phyloP scores from a whole-genome alignment of 345 rosid genomes.

The Aquilaria sinensis region DNA sequence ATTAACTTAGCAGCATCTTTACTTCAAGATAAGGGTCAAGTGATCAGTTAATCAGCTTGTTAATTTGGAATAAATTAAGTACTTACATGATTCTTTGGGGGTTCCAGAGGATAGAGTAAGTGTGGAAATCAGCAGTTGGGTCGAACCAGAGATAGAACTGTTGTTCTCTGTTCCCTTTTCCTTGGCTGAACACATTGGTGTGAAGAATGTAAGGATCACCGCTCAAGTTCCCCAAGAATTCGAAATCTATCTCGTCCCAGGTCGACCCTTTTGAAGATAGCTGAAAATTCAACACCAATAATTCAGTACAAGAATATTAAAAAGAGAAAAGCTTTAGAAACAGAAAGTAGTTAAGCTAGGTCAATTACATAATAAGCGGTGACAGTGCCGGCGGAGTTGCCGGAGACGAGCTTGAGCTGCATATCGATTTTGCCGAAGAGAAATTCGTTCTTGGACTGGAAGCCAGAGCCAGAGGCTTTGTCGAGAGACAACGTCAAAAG shows the following conservation, averaged over 20 bases:
- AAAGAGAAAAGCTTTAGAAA: neutral
- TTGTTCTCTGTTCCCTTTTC: slow-evolving; percentile 60
- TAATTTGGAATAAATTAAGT: neutral
- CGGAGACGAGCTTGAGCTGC: slow-evolving; percentile 49
- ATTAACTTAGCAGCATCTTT: too few relatives aligned
- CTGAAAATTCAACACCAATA: slow-evolving; percentile 14
- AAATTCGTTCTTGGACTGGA: slow-evolving; percentile 48
- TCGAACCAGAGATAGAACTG: slow-evolving; percentile 68
- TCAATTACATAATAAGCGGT: slow-evolving; percentile 46
- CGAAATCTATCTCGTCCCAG: slow-evolving; percentile 70
- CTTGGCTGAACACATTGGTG: slow-evolving; percentile 50
- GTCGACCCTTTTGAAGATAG: slow-evolving; percentile 47
- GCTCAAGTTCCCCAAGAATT: slow-evolving; percentile 55
- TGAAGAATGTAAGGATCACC: slow-evolving; percentile 65
- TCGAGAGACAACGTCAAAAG: slow-evolving; percentile 40
- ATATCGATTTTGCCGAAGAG: slow-evolving; percentile 41
- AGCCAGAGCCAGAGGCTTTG: slow-evolving; percentile 44
- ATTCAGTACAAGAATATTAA: too few relatives aligned
- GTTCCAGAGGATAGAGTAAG: slow-evolving; percentile 61
- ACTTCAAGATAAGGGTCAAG: too few relatives aligned
- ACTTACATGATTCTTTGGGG: slow-evolving; percentile 48
- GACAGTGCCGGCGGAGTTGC: slow-evolving; percentile 60
- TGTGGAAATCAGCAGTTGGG: slow-evolving; percentile 60
- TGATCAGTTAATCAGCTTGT: neutral
- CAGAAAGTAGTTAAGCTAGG: neutral